Evolutionary conservation across 2,329 filamentous ascomycete genomes (phyloP), one percentile per base, ranked within the genome.

Genomic region (Setomelanomma holmii): DNA sequence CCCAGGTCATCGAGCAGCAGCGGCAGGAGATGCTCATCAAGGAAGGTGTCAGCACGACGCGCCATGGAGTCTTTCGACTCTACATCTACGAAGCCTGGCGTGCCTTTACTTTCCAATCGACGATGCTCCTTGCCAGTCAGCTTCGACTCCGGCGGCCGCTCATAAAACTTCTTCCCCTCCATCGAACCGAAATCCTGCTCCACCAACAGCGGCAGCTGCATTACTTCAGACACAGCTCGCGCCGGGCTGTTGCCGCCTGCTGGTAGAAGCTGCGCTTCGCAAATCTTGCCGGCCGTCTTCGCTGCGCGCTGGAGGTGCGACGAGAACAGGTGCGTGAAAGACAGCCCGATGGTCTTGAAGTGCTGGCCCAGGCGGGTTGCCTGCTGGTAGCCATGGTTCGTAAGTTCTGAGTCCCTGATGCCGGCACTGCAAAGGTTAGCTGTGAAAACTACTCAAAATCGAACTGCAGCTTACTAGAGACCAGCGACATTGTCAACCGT

Each of bases 401-500:
- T 96, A 63, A 96, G 80, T 35, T 85, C 79, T 1, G 91, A 93
- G 76, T 96, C 90, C 72, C 86, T 89, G 45, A 86, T 84, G 53
- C 92, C 92, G 63, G 92, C 92, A 76, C 88, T 88, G 78, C 48
- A 39, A 45, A 33, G 40, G 61, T 77, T 57, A 75, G 69, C 49
- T 36, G 38, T 16, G 4, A 34, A 43, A 5, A 22, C 23, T 35
- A n/a, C 21, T 23, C n/a, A 17, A 44, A 39, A 40, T 58, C 44
- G 59, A 56, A 45, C 19, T 47, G 19, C 2, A 60, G 49, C 54
- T 53, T 80, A 90, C 88, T 89, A 93, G 53, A 90, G 76, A 48
- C 87, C 84, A 35, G 88, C 89, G 52, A 95, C 88, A 73, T 96
- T 96, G 76, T 96, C 90, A 60, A 96, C 89, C 14, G 91, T 93